A percentile compares a stretch with the other conserved stretches of the same genome.
These are phyloP conservation scores for Punica granatum DNA, from an alignment of 345 rosid species.

Conservation along the genomic window DNA sequence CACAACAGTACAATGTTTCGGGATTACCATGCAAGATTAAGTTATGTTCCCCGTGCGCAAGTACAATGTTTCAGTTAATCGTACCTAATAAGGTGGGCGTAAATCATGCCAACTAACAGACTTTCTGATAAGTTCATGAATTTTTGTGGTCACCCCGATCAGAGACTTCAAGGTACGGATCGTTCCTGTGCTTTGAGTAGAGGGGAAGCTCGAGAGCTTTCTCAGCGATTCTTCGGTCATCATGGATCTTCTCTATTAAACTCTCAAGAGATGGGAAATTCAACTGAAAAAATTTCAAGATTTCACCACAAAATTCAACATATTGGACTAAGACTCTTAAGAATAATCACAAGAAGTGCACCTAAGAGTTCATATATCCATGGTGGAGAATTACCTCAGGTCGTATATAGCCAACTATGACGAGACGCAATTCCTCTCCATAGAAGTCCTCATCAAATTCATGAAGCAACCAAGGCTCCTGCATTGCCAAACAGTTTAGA, in stretches of 20 bases:
- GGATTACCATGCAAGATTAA: background rate
- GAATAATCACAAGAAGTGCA: background rate
- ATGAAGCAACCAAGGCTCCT: conserved; percentile 98
- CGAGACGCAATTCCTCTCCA: conserved; percentile 71
- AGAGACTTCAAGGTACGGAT: conserved; percentile 33
- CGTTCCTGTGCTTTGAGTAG: conserved; percentile 45
- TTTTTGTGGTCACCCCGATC: background rate
- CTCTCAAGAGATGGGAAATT: conserved; percentile 72
- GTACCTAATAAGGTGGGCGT: background rate
- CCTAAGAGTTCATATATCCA: background rate
- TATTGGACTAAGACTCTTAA: background rate
- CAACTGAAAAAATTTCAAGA: conserved; percentile 30
- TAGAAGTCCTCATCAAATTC: conserved; percentile 80
- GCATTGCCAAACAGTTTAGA: conserved; percentile 9
- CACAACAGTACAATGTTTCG: no score
- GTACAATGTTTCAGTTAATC: background rate
- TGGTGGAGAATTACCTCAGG: conserved; percentile 45
- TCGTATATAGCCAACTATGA: conserved; percentile 80
- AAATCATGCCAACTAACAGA: background rate
- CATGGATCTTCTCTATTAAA: conserved; percentile 63
- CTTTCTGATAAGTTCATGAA: background rate
- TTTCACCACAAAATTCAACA: background rate
- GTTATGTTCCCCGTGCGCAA: background rate
- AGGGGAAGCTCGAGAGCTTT: conserved; percentile 70
- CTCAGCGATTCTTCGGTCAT: conserved; percentile 61